Conservation (phyloP, 140 eudicot genomes). For the Cichorium intybus region DNA sequence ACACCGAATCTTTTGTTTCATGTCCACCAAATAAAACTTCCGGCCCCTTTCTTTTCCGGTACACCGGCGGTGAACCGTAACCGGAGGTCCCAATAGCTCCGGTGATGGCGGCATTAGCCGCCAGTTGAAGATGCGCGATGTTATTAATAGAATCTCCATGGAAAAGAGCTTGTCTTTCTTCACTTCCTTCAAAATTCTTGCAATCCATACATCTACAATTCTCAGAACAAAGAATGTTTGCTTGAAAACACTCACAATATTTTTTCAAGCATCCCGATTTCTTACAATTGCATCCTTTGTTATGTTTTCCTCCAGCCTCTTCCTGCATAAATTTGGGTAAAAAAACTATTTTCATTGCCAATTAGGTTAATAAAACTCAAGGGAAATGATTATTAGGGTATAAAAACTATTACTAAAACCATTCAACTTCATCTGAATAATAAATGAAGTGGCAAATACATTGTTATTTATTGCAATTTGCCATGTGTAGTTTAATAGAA, state of each 20-base stretch:
- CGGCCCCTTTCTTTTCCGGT: conserved; percentile 71
- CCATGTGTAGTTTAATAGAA: no score
- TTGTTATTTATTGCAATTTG: no score
- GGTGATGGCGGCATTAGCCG: conserved; percentile 96
- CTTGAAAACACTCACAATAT: conserved; percentile 98
- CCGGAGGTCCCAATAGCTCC: conserved; percentile 97
- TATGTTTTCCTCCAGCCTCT: conserved; percentile 82
- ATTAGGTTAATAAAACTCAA: background rate
- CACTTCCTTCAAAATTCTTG: conserved; percentile 94
- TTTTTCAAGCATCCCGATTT: conserved; percentile 96
- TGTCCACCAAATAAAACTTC: conserved; percentile 67
- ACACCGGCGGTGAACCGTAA: conserved; percentile 65
- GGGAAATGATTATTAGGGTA: no score
- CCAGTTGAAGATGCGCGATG: conserved; percentile 70
- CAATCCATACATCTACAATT: conserved; percentile 96
- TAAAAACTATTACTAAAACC: background rate
- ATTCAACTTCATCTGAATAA: no score
- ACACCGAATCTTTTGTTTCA: conserved; percentile 48
- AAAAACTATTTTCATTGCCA: background rate
- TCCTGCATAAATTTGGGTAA: conserved; percentile 42
- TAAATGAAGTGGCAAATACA: no score
- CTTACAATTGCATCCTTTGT: conserved; percentile 98
- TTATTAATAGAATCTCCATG: conserved; percentile 74
- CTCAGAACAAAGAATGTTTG: conserved; percentile 93
- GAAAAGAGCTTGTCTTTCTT: conserved; percentile 88